Evolutionary conservation across 345 rosid genomes (phyloP).

Genomic region (Mangifera indica): DNA sequence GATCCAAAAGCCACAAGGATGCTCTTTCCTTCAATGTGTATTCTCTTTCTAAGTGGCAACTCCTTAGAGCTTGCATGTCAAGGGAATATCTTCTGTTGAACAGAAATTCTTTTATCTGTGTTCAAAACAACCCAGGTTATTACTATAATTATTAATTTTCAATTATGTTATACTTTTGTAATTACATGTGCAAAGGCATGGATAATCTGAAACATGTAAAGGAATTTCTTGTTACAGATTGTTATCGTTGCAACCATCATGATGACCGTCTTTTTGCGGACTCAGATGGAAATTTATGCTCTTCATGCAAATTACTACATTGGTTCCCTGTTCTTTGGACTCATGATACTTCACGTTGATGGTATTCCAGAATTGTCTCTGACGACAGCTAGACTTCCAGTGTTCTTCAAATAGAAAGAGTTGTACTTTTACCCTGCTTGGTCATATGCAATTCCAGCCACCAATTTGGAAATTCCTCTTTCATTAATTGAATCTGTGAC

Average conservation of each 20-base stretch:
- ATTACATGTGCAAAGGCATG: neutral
- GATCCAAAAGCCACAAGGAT: conserved; percentile 35
- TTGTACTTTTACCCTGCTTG: conserved; percentile 61
- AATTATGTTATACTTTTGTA: neutral
- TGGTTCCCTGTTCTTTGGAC: conserved; percentile 51
- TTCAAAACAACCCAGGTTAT: conserved; percentile 53
- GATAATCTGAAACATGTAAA: neutral
- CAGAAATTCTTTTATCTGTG: conserved; percentile 57
- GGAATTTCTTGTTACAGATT: conserved; percentile 36
- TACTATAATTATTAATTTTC: neutral
- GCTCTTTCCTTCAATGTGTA: conserved; percentile 43
- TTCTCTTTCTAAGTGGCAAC: conserved; percentile 50
- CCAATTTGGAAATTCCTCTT: conserved; percentile 48
- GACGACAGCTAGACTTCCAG: too few species aligned
- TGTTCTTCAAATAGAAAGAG: conserved; percentile 59
- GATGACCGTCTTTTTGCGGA: conserved; percentile 54
- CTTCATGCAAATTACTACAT: conserved; percentile 48
- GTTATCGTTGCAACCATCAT: conserved; percentile 42
- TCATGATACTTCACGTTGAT: conserved; percentile 41
- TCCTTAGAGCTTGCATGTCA: conserved; percentile 53
- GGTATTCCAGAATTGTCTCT: conserved; percentile 60
- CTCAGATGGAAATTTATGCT: conserved; percentile 43
- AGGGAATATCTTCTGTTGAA: conserved; percentile 63
- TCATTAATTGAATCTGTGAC: conserved; percentile 50
- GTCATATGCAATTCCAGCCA: conserved; percentile 62